Percentiles rank a stretch among this genome's conserved stretches.
Conservation (phyloP, 371 early-diverging fungal species). For the Mortierella sp. region DNA sequence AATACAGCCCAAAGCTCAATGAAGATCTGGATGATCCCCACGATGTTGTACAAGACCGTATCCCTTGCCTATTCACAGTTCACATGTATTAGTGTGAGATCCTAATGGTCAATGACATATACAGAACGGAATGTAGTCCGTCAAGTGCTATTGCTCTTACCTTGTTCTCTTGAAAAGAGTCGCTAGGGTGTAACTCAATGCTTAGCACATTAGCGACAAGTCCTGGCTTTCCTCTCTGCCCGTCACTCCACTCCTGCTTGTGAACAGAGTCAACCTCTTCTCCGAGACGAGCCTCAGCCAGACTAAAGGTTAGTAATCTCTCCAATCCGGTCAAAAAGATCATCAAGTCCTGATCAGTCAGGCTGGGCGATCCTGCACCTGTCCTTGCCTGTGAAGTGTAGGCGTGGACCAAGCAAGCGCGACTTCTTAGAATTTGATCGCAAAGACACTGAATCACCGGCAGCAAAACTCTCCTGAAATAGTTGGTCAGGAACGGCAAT, state of each 20-base stretch:
- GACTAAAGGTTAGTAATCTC: constrained; percentile 68
- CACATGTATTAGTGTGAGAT: too few relatives aligned
- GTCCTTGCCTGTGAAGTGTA: constrained; percentile 18
- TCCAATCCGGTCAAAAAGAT: constrained; percentile 73
- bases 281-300: constrained; percentile 60
- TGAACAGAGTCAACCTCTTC: constrained; percentile 40
- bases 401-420: constrained; percentile 46
- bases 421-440: constrained; percentile 65
- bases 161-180: constrained; percentile 53
- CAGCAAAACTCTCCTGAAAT: constrained; percentile 67
- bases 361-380: constrained; percentile 12
- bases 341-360: constrained; percentile 63
- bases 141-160: constrained; percentile 7
- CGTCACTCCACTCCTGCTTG: constrained; percentile 50
- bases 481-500: constrained; percentile 69
- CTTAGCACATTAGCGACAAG: constrained; percentile 46
- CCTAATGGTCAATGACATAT: too few relatives aligned
- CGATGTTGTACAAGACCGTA: constrained; percentile 61
- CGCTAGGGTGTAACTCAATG: constrained; percentile 46
- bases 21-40: constrained; percentile 63
- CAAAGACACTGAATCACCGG: constrained; percentile 75
- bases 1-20: constrained; percentile 66
- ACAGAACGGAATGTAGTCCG: not conserved
- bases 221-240: constrained; percentile 40
- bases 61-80: constrained; percentile 65